Conservation (phyloP, 2,329 filamentous ascomycete genomes). For the Colletotrichum abscissum region DNA sequence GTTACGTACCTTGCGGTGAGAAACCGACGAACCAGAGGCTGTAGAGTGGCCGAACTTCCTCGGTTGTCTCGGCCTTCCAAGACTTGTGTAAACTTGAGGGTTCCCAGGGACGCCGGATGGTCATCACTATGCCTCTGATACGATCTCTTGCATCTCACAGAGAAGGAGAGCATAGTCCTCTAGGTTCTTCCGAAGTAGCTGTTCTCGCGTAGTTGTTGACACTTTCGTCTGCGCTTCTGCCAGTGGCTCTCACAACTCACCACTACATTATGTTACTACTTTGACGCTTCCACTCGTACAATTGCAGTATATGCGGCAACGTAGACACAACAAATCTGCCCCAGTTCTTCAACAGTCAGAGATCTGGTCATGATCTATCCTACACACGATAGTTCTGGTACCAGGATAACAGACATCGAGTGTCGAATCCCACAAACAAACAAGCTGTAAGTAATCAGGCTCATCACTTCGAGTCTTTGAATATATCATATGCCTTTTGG, state of each 20-base stretch:
- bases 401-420: not conserved
- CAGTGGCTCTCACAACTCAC: not conserved
- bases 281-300: not conserved
- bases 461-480: no score
- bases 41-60: conserved; percentile 11
- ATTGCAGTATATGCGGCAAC: not conserved
- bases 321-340: not conserved
- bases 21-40: conserved; percentile 19
- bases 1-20: conserved; percentile 1
- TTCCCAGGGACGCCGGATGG: not conserved
- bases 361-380: not conserved
- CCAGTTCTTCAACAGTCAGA: not conserved
- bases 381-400: not conserved
- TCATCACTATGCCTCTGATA: not conserved
- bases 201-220: not conserved
- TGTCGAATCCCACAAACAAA: no score
- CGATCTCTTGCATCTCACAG: no score
- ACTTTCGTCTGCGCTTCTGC: not conserved
- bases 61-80: not conserved
- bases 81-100: not conserved
- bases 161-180: not conserved
- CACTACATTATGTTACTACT: not conserved
- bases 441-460: no score
- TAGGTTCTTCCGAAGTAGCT: not conserved
- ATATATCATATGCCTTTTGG: no score